A percentile compares a stretch with the other conserved stretches of the same genome.
These are phyloP conservation scores for Penicillium occitanis DNA, from an alignment of 2,329 filamentous ascomycete genomes.

Conservation along the genomic window DNA sequence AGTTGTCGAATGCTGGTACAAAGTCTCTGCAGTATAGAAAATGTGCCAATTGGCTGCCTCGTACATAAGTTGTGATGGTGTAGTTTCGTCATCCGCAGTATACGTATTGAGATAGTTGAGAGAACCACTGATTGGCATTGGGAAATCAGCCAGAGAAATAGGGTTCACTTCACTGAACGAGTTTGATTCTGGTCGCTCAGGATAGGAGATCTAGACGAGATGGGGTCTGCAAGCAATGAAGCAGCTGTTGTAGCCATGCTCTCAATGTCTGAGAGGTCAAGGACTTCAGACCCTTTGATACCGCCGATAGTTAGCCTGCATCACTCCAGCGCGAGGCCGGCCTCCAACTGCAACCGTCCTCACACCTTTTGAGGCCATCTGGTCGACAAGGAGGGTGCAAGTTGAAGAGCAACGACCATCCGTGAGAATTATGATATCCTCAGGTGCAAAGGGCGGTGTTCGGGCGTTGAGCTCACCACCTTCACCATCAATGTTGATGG, in stretches of 20 bases:
- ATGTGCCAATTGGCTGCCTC: conserved; percentile 59
- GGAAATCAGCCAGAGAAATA: conserved; percentile 5
- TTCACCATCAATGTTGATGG: conserved; percentile 31
- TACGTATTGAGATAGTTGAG: conserved; percentile 45
- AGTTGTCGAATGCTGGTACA: conserved; percentile 48
- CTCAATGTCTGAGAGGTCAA: conserved; percentile 19
- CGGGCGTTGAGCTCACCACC: conserved; percentile 24
- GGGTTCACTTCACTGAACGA: conserved; percentile 13
- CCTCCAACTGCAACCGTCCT: conserved; percentile 59
- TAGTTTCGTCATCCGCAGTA: conserved; percentile 37
- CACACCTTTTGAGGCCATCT: conserved; percentile 39
- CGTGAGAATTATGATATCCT: conserved; percentile 16
- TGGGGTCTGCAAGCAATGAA: not conserved
- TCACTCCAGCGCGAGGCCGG: conserved; percentile 51
- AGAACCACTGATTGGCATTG: not conserved
- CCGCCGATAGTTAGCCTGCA: conserved; percentile 59
- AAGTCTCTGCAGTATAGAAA: conserved; percentile 55
- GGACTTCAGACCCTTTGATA: conserved; percentile 50
- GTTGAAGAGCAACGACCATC: conserved; percentile 22
- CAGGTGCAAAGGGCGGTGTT: conserved; percentile 28
- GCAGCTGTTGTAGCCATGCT: conserved; percentile 23
- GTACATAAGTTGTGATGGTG: conserved; percentile 57
- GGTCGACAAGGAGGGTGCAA: conserved; percentile 29
- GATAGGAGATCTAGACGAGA: not conserved
- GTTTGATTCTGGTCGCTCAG: conserved; percentile 6